Percentiles rank a stretch among this genome's conserved stretches.
These are phyloP conservation scores for Starmerella cellae DNA, from an alignment of 805 yeast genomes.

Conservation along the genomic window DNA sequence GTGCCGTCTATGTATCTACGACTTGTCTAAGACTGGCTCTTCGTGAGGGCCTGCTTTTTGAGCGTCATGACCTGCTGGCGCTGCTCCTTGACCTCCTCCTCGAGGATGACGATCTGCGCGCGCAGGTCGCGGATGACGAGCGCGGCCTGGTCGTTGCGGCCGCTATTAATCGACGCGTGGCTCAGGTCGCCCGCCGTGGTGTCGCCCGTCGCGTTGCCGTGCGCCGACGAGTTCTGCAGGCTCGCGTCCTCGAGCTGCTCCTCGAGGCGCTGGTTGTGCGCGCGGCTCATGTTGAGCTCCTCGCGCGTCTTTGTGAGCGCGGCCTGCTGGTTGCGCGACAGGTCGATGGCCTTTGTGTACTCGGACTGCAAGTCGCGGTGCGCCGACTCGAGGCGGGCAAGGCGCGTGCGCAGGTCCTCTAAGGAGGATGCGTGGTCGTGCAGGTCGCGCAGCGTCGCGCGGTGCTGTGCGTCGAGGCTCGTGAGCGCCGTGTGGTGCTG, in stretches of 20 bases:
- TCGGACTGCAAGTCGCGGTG: slow-evolving; percentile 42
- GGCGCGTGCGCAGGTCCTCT: slow-evolving; percentile 27
- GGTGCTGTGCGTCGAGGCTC: slow-evolving; percentile 11
- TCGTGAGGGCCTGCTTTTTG: slow-evolving; percentile 25
- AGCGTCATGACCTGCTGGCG: slow-evolving; percentile 23
- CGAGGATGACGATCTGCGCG: slow-evolving; percentile 67
- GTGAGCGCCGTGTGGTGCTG: slow-evolving; percentile 9
- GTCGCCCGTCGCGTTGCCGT: slow-evolving; percentile 14
- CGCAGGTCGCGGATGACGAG: slow-evolving; percentile 69
- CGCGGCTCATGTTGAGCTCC: slow-evolving; percentile 52
- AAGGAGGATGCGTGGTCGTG: slow-evolving; percentile 1
- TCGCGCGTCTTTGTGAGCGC: slow-evolving; percentile 64
- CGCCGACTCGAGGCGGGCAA: slow-evolving; percentile 26
- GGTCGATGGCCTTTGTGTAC: slow-evolving; percentile 56
- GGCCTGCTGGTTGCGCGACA: slow-evolving; percentile 58
- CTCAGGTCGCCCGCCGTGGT: slow-evolving; percentile 23
- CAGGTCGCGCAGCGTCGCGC: slow-evolving; percentile 2
- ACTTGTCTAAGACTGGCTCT: neutral
- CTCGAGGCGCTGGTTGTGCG: slow-evolving; percentile 39
- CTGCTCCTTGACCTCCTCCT: slow-evolving; percentile 72
- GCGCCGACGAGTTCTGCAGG: slow-evolving; percentile 26
- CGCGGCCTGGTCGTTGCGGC: slow-evolving; percentile 42
- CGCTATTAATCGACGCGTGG: slow-evolving; percentile 21
- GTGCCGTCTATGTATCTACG: no score
- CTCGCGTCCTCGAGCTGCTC: slow-evolving; percentile 59